Conservation (phyloP, 208 protist genomes). For the Phytomonas sp. region DNA sequence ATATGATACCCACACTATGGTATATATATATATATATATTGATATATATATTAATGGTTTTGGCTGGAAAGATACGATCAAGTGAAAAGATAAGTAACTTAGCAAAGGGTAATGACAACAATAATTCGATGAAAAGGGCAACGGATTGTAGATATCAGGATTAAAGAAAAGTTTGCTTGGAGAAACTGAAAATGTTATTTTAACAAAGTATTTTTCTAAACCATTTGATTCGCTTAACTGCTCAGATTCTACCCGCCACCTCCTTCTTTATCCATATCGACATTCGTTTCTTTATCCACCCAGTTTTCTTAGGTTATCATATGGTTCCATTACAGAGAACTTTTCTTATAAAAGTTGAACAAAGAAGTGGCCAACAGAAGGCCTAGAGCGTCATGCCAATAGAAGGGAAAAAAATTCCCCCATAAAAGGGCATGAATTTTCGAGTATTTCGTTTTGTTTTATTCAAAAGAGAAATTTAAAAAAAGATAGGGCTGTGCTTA, state of each 20-base stretch:
- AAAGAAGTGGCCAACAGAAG: not conserved
- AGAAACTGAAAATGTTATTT: not conserved
- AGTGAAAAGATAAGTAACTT: not conserved
- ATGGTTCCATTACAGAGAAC: conserved; percentile 1
- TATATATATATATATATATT: conserved; percentile 12
- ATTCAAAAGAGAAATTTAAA: not conserved
- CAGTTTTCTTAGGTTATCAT: not conserved
- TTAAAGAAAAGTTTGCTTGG: conserved; percentile 1
- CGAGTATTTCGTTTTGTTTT: not conserved
- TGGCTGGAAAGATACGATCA: not conserved
- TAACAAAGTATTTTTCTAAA: conserved; percentile 6
- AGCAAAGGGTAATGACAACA: not conserved
- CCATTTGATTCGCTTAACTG: not conserved
- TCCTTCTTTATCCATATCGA: not conserved
- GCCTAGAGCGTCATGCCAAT: not conserved
- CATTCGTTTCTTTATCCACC: conserved; percentile 1
- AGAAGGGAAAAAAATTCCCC: not conserved
- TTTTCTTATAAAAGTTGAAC: conserved; percentile 3
- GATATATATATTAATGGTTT: conserved; percentile 13
- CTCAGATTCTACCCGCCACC: not conserved
- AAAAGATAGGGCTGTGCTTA: not conserved
- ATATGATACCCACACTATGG: conserved; percentile 4
- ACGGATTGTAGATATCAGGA: not conserved
- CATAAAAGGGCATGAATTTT: not conserved
- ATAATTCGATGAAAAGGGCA: not conserved